Base-by-base conservation (phyloP, 495 filamentous ascomycete species). In the Aspergillus campestris region DNA sequence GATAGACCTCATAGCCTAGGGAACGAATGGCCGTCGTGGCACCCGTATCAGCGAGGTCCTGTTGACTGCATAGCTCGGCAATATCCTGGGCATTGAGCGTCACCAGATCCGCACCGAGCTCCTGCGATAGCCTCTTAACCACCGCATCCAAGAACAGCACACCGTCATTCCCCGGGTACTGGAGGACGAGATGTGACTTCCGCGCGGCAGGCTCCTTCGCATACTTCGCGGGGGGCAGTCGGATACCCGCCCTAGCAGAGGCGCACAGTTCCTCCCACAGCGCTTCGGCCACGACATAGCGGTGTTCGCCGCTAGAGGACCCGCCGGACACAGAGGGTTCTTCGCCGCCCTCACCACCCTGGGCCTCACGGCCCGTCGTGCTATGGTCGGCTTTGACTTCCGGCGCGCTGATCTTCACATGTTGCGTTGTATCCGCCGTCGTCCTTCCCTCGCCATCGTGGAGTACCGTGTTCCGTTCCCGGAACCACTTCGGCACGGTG, bases 61-160 rank as follows among this genome's bases (percentile, higher is more conserved):
- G 87, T 51, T 82, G 75, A 28, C 81, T 85, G 34, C 84, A 76
- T 34, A 97, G 69, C 44, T 89, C 73, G 10, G 88, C 85, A 50
- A 98, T 73, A 59, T 89, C 86, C 49, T 85, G 81, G 10, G 89
- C 81, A 61, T 84, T 80, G 10, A 98, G 63, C 15, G 78, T 75
- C 31, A 98, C 67, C 5, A 96, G 57, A 60, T 97, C 86, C n/a
- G 89, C 82, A 30, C 69, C 64, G 9, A 84, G 47, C 12, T 77
- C 70, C 8, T 64, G 56, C 2, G 88, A 84, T 29, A 86, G 62
- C 28, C 62, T 66, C 36, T 75, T 67, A 7, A 86, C 74, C 27
- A 86, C 58, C 1, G 63, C 59, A 44, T 84, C 72, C 32, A 90
- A 61, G 44, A 79, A 77, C 29, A 64, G 55, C 18, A 73, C 72